Base-by-base conservation (phyloP, 2,329 filamentous ascomycete genomes). In the Metarhizium guizhouense region DNA sequence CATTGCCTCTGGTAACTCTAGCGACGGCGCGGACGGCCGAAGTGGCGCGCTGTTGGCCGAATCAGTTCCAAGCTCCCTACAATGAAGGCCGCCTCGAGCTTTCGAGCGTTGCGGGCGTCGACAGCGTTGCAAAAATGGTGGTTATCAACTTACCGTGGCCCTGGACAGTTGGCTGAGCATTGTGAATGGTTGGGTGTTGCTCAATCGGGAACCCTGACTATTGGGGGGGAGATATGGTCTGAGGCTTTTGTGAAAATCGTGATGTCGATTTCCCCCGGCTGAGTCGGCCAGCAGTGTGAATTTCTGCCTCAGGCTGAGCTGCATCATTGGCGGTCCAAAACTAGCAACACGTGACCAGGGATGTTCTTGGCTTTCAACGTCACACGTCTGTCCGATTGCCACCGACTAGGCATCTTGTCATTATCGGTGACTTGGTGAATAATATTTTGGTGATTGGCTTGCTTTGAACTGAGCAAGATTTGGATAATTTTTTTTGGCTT, bases 151-250 rank as follows among this genome's bases (percentile, higher is more conserved):
- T 76, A 84, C 81, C 72, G 80, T 76, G 70, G 72, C 73, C 73
- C 80, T 74, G 67, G 76, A 75, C 59, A 82, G 69, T 71, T 79
- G 77, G 66, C 70, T 71, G 72, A 83, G 73, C 80, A 83, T 83
- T 66, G 73, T 82, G 74, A 61, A 72, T 68, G 67, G 62, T 62
- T 64, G 66, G 69, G 69, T 63, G 71, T 72, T 75, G 76, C 73
- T 77, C 76, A 75, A 77, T 76, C 73, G 72, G 65, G 57, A 59
- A 69, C 63, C 65, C 68, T 61, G 65, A 67, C 64, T 58, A 58
- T 61, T 60, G 61, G 66, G 65, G 64, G 61, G 62, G 60, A 60
- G 60, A 59, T 62, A n/a, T 7, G 63, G 66, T 64, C 65, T 72
- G 70, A 69, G 66, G 71, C 68, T 70, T 74, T 74, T 73, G 72